Conservation (phyloP, 2,329 filamentous ascomycete species). For the Phaeophleospora eucalypticola region DNA sequence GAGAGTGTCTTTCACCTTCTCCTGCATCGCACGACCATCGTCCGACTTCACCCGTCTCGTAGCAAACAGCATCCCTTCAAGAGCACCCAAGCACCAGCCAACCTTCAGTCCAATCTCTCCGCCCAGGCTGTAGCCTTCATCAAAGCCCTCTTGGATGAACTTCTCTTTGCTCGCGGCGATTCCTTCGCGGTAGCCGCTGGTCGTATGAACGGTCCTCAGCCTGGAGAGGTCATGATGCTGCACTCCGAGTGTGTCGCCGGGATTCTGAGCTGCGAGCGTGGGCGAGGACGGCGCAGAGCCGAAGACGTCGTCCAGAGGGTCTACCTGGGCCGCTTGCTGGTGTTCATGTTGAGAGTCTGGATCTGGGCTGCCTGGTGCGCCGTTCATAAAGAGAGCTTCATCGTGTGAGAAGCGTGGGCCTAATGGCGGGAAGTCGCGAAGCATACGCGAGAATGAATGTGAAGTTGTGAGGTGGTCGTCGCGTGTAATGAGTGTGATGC, state of each 20-base stretch:
- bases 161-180: conserved; percentile 69
- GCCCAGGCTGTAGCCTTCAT: conserved; percentile 82
- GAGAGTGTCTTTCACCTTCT: conserved; percentile 22
- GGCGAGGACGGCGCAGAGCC: conserved; percentile 43
- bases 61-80: conserved; percentile 62
- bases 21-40: conserved; percentile 11
- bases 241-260: background rate
- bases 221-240: conserved; percentile 65
- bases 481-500: too few species aligned
- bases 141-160: conserved; percentile 82
- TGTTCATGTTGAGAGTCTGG: background rate
- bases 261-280: conserved; percentile 6
- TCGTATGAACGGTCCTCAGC: conserved; percentile 71
- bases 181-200: conserved; percentile 86
- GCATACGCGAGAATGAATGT: conserved; percentile 20
- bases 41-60: conserved; percentile 22
- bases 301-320: conserved; percentile 45
- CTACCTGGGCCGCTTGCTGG: conserved; percentile 9
- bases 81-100: conserved; percentile 69
- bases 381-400: conserved; percentile 21
- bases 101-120: conserved; percentile 71
- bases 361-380: conserved; percentile 3
- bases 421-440: conserved; percentile 27
- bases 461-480: background rate
- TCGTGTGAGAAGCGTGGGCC: conserved; percentile 12